Evolutionary conservation across 192 early-diverging fungal species (phyloP).

Genomic region (Coemansia sp.): DNA sequence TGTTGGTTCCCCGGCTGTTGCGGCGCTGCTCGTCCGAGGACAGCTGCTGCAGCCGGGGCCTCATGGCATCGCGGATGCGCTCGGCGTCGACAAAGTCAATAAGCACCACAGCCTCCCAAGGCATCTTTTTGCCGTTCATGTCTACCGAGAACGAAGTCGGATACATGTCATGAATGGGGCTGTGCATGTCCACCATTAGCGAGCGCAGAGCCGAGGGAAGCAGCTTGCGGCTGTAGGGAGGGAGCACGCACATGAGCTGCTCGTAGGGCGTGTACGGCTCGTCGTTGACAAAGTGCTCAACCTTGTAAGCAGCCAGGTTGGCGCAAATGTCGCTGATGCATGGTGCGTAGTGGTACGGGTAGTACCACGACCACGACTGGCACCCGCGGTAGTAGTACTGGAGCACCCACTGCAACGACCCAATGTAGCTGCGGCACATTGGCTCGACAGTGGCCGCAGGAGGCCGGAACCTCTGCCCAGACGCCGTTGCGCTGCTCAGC

Average conservation of each 20-base stretch:
- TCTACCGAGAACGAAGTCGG: slow-evolving; percentile 88
- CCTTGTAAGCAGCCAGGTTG: slow-evolving; percentile 55
- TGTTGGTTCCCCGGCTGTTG: slow-evolving; percentile 62
- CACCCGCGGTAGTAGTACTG: slow-evolving; percentile 96
- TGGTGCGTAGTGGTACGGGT: slow-evolving; percentile 96
- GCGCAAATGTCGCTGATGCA: slow-evolving; percentile 79
- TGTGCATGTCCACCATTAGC: slow-evolving; percentile 78
- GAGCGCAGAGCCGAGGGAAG: slow-evolving; percentile 79
- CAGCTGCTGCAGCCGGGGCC: slow-evolving; percentile 60
- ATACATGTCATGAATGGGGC: slow-evolving; percentile 96
- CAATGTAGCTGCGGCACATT: slow-evolving; percentile 76
- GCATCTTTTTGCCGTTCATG: slow-evolving; percentile 97
- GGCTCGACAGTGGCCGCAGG: slow-evolving; percentile 50
- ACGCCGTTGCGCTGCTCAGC: neutral
- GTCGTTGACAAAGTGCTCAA: slow-evolving; percentile 75
- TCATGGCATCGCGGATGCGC: slow-evolving; percentile 81
- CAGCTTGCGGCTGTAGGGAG: slow-evolving; percentile 77
- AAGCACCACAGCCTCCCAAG: slow-evolving; percentile 98
- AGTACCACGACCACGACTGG: slow-evolving; percentile 98
- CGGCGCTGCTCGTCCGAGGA: slow-evolving; percentile 59
- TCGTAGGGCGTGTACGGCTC: slow-evolving; percentile 93
- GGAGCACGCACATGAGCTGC: slow-evolving; percentile 98
- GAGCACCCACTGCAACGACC: slow-evolving; percentile 97
- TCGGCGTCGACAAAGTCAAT: slow-evolving; percentile 95
- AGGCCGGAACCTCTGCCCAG: slow-evolving; percentile 31